phyloP scores from a whole-genome alignment of 1,139 yeast genomes.

The Taphrina communis region DNA sequence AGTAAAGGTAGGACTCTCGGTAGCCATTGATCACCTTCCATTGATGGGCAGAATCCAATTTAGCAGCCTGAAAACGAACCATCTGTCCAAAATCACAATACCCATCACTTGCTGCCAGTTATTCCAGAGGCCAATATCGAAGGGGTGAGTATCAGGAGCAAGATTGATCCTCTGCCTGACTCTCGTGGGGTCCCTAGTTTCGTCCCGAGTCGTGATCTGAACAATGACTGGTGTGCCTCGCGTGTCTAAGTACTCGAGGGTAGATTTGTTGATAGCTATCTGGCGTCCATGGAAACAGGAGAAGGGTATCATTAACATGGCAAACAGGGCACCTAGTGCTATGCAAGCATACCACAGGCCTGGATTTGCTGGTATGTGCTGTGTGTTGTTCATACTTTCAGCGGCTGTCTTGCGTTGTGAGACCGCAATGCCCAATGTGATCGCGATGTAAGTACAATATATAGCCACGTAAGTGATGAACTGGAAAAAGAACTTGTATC shows the following conservation, averaged over 20 bases:
- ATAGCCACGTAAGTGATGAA: slow-evolving; percentile 62
- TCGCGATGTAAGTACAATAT: slow-evolving; percentile 54
- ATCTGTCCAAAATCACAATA: slow-evolving; percentile 45
- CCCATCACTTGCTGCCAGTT: slow-evolving; percentile 53
- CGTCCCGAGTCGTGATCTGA: neutral
- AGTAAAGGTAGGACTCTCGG: neutral
- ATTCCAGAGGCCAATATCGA: slow-evolving; percentile 49
- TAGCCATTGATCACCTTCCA: slow-evolving; percentile 29
- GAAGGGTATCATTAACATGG: slow-evolving; percentile 49
- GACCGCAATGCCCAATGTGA: slow-evolving; percentile 46
- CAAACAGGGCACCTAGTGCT: slow-evolving; percentile 41
- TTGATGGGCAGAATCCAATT: slow-evolving; percentile 61
- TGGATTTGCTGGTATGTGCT: slow-evolving; percentile 33
- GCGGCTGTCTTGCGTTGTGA: slow-evolving; percentile 48
- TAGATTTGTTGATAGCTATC: slow-evolving; percentile 24
- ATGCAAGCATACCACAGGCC: slow-evolving; percentile 36
- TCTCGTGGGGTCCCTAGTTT: neutral
- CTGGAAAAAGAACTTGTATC: slow-evolving; percentile 78
- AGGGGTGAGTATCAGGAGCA: slow-evolving; percentile 48
- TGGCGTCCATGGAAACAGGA: slow-evolving; percentile 48
- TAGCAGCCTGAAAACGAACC: slow-evolving; percentile 43
- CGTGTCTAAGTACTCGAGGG: slow-evolving; percentile 28
- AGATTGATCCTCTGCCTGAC: slow-evolving; percentile 41
- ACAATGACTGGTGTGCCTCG: slow-evolving; percentile 17
- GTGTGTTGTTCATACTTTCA: slow-evolving; percentile 10